A percentile compares a stretch with the other conserved stretches of the same genome.
Evolutionary conservation across 164 flowering plant genomes (phyloP).

Genomic region (Dillenia turbinata): DNA sequence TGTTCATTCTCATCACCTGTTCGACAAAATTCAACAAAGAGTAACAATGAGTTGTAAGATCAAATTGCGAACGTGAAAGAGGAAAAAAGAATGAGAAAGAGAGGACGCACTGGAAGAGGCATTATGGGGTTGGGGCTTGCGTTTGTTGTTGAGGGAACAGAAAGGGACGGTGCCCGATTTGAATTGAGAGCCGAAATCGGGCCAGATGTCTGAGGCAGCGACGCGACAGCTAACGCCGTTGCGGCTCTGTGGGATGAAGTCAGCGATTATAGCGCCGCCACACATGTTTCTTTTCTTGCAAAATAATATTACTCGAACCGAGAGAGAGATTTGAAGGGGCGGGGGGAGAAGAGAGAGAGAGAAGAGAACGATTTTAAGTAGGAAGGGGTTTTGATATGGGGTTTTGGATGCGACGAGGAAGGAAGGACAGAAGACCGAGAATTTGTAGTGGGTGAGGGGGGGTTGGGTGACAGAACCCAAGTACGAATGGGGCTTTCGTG

Average conservation of each 20-base stretch:
- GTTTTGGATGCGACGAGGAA: too few species aligned
- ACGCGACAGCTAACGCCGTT: slow-evolving; percentile 3
- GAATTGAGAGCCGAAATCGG: slow-evolving; percentile 19
- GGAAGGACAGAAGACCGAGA: too few species aligned
- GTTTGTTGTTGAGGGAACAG: neutral
- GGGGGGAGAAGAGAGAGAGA: neutral
- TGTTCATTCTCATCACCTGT: slow-evolving; percentile 23
- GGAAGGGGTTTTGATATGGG: too few species aligned
- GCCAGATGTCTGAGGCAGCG: slow-evolving; percentile 47
- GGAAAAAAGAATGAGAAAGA: neutral
- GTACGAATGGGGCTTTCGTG: too few species aligned
- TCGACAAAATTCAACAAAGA: slow-evolving; percentile 5
- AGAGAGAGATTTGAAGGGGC: neutral
- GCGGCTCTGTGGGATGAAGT: slow-evolving; percentile 34
- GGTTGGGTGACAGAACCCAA: too few species aligned
- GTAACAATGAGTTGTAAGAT: too few species aligned
- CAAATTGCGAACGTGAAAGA: neutral
- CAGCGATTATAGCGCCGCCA: slow-evolving; percentile 55
- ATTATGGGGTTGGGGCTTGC: slow-evolving; percentile 14
- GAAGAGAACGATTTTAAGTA: neutral
- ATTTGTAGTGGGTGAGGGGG: too few species aligned
- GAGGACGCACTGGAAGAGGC: slow-evolving; percentile 25
- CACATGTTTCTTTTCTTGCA: slow-evolving; percentile 41
- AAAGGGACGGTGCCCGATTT: slow-evolving; percentile 9
- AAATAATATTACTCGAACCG: neutral